phyloP scores from a whole-genome alignment of 2,329 filamentous ascomycete genomes.

The Fusarium chuoi region DNA sequence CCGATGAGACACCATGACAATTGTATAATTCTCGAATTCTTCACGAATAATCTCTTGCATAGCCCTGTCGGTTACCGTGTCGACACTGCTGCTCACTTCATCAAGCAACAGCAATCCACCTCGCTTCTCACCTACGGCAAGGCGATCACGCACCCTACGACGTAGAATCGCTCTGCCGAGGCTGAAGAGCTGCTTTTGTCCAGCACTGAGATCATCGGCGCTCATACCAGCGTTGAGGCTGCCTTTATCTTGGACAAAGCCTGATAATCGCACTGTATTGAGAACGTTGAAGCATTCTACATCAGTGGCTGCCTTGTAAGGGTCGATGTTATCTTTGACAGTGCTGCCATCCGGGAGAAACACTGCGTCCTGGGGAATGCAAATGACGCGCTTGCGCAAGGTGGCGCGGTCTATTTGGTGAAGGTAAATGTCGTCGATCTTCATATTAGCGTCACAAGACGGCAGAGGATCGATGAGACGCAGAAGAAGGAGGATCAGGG shows the following conservation, averaged over 20 bases:
- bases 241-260: slow-evolving; percentile 47
- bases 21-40: slow-evolving; percentile 60
- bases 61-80: slow-evolving; percentile 53
- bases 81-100: slow-evolving; percentile 56
- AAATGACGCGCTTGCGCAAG: slow-evolving; percentile 60
- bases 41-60: slow-evolving; percentile 55
- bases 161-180: slow-evolving; percentile 68
- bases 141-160: slow-evolving; percentile 34
- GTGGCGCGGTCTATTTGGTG: slow-evolving; percentile 51
- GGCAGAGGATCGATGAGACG: slow-evolving; percentile 54
- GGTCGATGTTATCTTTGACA: slow-evolving; percentile 57
- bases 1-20: slow-evolving; percentile 61
- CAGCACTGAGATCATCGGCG: slow-evolving; percentile 62
- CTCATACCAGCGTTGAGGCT: slow-evolving; percentile 53
- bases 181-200: slow-evolving; percentile 73
- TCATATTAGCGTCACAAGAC: slow-evolving; percentile 43
- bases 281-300: slow-evolving; percentile 51
- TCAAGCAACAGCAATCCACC: slow-evolving; percentile 53
- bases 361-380: slow-evolving; percentile 64
- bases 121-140: slow-evolving; percentile 18
- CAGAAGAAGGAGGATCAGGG: slow-evolving; percentile 53
- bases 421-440: slow-evolving; percentile 56
- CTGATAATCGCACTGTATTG: slow-evolving; percentile 48
- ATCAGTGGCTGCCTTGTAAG: slow-evolving; percentile 45
- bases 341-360: slow-evolving; percentile 59